These are phyloP conservation scores for Aspergillus eucalypticola DNA, from an alignment of 2,329 filamentous ascomycete species.

Conservation along the genomic window DNA sequence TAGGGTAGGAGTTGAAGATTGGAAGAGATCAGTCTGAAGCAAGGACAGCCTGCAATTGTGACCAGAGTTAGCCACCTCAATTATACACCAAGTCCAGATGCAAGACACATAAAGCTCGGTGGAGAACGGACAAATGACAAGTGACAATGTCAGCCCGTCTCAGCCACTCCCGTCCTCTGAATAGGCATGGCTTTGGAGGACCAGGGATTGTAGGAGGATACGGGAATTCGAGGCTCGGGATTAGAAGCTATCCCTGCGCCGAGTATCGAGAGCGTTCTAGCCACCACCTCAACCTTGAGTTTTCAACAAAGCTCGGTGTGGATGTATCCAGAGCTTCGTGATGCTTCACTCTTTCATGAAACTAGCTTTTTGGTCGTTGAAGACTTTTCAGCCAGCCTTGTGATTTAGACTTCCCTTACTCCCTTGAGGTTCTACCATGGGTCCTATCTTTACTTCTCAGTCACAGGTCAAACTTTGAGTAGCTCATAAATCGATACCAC, in stretches of 20 bases:
- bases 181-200: not conserved
- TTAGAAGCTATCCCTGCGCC: not conserved
- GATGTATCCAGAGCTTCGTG: not conserved
- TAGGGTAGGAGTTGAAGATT: not conserved
- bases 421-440: not conserved
- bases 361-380: not conserved
- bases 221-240: not conserved
- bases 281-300: not conserved
- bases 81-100: not conserved
- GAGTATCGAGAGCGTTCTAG: not conserved
- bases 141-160: constrained; percentile 17
- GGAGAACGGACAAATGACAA: constrained; percentile 12
- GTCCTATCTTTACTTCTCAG: not conserved
- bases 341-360: not conserved
- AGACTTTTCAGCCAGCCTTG: not conserved
- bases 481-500: not conserved
- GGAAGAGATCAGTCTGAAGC: not conserved
- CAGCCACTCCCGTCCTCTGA: constrained; percentile 17
- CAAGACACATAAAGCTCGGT: not conserved
- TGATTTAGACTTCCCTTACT: not conserved
- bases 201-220: not conserved
- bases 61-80: not conserved
- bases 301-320: not conserved
- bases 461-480: not conserved
- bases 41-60: not conserved